Evolutionary conservation across 768 basidiomycete species (phyloP).

Genomic region (Leccinum disarticulatum): DNA sequence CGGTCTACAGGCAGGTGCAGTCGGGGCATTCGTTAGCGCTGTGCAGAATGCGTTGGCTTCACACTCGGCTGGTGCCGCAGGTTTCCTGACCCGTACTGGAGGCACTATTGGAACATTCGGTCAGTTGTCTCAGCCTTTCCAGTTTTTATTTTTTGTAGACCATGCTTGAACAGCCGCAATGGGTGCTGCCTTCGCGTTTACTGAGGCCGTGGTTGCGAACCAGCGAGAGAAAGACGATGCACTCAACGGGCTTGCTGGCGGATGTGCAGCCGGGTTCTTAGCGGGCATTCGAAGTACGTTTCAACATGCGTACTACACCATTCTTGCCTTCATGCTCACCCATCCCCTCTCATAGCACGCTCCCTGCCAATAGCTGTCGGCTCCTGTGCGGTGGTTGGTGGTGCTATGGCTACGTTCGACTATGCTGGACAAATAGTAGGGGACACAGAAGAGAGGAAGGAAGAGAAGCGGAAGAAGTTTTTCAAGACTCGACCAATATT

Average conservation of each 20-base stretch:
- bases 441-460: constrained; percentile 45
- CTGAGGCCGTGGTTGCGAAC: constrained; percentile 81
- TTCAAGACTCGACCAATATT: constrained; percentile 67
- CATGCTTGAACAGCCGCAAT: constrained; percentile 64
- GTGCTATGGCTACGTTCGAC: constrained; percentile 78
- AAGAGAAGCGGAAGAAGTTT: constrained; percentile 76
- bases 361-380: constrained; percentile 82
- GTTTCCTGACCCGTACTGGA: constrained; percentile 84
- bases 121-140: constrained; percentile 37
- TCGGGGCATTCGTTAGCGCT: constrained; percentile 68
- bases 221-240: constrained; percentile 75
- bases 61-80: constrained; percentile 79
- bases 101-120: constrained; percentile 92
- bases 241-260: constrained; percentile 80
- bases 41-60: constrained; percentile 78
- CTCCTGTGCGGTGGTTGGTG: constrained; percentile 76
- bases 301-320: not conserved
- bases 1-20: constrained; percentile 62
- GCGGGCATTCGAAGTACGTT: constrained; percentile 78
- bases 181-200: constrained; percentile 83
- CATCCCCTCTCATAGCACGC: constrained; percentile 51
- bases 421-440: constrained; percentile 68
- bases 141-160: constrained; percentile 1
- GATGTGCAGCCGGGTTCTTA: constrained; percentile 91
- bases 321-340: constrained; percentile 12